Evolutionary conservation across 202 grass and related monocot genomes (phyloP).

Genomic region (Zoysia matrella): DNA sequence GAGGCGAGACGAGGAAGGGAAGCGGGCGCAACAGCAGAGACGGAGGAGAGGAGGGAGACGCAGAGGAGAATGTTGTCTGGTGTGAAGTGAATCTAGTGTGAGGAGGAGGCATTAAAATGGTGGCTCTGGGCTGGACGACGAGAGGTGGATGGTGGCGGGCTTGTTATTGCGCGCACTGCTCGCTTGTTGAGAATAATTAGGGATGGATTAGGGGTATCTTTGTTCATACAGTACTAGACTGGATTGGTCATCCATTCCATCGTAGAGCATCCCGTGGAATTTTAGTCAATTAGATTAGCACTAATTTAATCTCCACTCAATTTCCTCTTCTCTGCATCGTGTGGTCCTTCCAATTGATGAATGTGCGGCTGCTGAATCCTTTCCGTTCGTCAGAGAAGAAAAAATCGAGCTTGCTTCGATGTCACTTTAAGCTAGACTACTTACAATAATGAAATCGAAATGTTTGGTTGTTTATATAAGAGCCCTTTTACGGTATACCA

Average conservation of each 20-base stretch:
- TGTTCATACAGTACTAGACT: neutral
- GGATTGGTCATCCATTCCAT: no score
- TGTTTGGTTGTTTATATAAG: no score
- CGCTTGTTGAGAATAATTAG: neutral
- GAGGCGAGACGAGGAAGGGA: slow-evolving; percentile 21
- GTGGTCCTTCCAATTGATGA: no score
- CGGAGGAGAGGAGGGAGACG: neutral
- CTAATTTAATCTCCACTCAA: neutral
- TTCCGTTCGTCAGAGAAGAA: neutral
- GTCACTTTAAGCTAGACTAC: no score
- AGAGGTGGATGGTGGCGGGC: no score
- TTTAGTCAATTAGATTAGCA: neutral
- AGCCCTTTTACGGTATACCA: no score
- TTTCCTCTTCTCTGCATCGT: no score
- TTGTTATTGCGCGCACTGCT: neutral
- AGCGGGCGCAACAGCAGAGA: neutral
- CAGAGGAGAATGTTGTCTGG: slow-evolving; percentile 26
- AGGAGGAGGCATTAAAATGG: slow-evolving; percentile 33
- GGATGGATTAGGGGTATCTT: neutral
- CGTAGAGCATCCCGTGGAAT: neutral
- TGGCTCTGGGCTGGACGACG: no score
- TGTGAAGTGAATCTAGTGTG: slow-evolving; percentile 5
- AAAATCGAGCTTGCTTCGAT: no score
- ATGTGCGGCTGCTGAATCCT: neutral
- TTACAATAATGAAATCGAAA: no score